Base-by-base conservation (phyloP, 2,329 filamentous ascomycete species). In the Ceratocystis albifundus region DNA sequence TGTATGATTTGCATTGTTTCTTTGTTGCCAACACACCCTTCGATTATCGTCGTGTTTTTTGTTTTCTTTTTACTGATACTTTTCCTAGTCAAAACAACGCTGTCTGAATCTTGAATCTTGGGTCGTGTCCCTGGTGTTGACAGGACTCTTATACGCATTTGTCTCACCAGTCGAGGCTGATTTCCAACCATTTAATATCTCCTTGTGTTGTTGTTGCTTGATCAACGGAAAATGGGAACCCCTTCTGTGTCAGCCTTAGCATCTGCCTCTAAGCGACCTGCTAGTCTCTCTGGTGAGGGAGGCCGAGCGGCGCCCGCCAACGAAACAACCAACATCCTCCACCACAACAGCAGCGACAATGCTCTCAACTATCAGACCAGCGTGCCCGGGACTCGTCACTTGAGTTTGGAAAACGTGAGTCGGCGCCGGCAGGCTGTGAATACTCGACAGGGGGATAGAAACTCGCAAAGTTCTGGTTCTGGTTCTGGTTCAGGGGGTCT, bases 321-420 rank as follows among this genome's bases (percentile, higher is more conserved):
- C 48, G 68, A 69, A 63, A 68, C 66, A 25, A 69, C 68, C 25
- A 64, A 59, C 36, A 67, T 69, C 36, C 41, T 66, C 1, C 55
- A 59, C 8, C 55, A 36, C 55, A 59, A 32, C 30, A 30, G 15
- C 45, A 44, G 25, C 45, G 55, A 48, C 45, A 41, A 61, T 45
- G 50, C 20, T 10, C 41, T 62, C 22, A 64, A 62, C 66, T 69
- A 69, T 57, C 68, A 69, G 32, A 65, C 64, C 30, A 61, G 25
- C 41, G 41, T 12, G 10, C 12, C 48, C 41, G 62, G 36, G 46
- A 55, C 30, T 15, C 65, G 50, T 41, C 61, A 62, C 36, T 28
- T 22, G 2, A 64, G 20, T 36, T 17, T 25, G 15, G 30, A 45
- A 12, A 53, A 45, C 30, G 25, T 50, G 41, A 62, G 36, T 30